Evolutionary conservation across 1,284 basidiomycete species (phyloP).

Genomic region (Apiotrichum akiyoshidainum): DNA sequence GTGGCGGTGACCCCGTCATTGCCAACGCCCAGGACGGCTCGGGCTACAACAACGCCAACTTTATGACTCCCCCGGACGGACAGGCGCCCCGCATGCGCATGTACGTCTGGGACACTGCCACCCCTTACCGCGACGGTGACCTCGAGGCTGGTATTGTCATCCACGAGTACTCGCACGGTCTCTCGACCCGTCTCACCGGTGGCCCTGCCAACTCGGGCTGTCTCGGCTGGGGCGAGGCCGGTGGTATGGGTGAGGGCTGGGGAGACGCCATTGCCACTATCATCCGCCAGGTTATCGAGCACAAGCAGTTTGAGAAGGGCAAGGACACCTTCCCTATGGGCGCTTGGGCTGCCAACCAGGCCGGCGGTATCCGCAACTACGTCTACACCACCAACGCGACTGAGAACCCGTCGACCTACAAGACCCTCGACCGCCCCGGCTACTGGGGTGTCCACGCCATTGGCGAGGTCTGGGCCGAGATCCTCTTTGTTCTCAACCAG

Average conservation of each 20-base stretch:
- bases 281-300: slow-evolving; percentile 69
- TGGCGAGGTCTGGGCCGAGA: slow-evolving; percentile 93
- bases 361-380: slow-evolving; percentile 80
- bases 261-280: slow-evolving; percentile 77
- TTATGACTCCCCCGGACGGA: slow-evolving; percentile 56
- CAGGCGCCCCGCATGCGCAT: slow-evolving; percentile 88
- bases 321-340: slow-evolving; percentile 73
- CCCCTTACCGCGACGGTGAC: slow-evolving; percentile 89
- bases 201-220: slow-evolving; percentile 89
- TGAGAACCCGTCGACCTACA: slow-evolving; percentile 87
- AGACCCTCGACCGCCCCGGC: slow-evolving; percentile 83
- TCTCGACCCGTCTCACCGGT: slow-evolving; percentile 89
- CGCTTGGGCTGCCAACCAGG: slow-evolving; percentile 82
- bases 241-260: slow-evolving; percentile 85
- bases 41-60: slow-evolving; percentile 71
- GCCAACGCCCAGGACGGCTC: slow-evolving; percentile 92
- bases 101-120: slow-evolving; percentile 90
- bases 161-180: slow-evolving; percentile 80
- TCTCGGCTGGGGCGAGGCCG: slow-evolving; percentile 90
- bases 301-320: slow-evolving; percentile 54
- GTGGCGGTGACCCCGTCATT: slow-evolving; percentile 83
- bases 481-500: slow-evolving; percentile 80
- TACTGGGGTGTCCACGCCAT: slow-evolving; percentile 64
- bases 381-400: slow-evolving; percentile 72
- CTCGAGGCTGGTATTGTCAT: slow-evolving; percentile 92